Evolutionary conservation across 306 rosid species (phyloP).

Genomic region (Sicyos edulis): DNA sequence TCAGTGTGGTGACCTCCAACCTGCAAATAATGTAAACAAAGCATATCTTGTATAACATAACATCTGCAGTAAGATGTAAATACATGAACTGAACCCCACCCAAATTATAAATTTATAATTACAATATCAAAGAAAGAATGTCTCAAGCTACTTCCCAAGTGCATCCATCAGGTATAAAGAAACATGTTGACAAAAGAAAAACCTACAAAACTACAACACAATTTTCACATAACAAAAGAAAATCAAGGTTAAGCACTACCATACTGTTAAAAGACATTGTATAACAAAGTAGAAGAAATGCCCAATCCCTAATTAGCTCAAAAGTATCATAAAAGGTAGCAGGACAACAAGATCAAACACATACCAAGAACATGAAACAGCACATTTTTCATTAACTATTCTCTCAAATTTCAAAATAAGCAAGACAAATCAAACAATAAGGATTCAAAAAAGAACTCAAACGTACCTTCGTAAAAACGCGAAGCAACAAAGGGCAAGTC

Average conservation of each 20-base stretch:
- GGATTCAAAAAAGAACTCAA: neutral
- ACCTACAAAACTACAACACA: neutral
- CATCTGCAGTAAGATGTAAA: neutral
- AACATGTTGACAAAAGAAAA: neutral
- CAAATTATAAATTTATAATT: neutral
- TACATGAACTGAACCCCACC: neutral
- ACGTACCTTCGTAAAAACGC: slow-evolving; percentile 84
- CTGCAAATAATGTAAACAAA: slow-evolving; percentile 34
- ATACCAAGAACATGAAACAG: neutral
- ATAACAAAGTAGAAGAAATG: neutral
- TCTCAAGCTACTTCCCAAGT: neutral
- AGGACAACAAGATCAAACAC: slow-evolving; percentile 5
- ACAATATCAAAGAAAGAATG: neutral
- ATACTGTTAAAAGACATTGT: neutral
- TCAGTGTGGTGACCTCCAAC: slow-evolving; percentile 61
- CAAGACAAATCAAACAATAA: neutral
- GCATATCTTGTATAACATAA: neutral
- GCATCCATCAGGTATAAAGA: neutral
- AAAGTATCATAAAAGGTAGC: neutral
- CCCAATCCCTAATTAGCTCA: neutral
- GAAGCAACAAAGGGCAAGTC: slow-evolving; percentile 89
- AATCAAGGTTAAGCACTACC: neutral
- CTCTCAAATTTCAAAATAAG: neutral
- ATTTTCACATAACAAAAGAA: neutral
- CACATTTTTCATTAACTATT: neutral